Evolutionary conservation across 2,329 filamentous ascomycete genomes (phyloP).

Genomic region (Penicillium sp.): DNA sequence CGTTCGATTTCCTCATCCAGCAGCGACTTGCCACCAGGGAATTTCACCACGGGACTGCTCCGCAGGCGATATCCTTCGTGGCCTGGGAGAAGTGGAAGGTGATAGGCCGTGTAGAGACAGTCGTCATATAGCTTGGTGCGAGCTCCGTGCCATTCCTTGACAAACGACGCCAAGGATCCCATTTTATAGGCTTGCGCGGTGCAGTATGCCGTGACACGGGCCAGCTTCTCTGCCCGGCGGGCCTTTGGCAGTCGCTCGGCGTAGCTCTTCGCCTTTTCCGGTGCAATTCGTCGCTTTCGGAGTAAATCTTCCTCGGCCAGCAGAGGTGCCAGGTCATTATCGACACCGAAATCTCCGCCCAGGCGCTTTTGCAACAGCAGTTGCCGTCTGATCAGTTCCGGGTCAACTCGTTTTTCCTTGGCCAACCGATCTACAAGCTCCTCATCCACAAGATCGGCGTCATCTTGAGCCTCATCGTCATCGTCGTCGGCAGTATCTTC

Average conservation of each 20-base stretch:
- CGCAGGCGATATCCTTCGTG: conserved; percentile 82
- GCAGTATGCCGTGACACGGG: conserved; percentile 92
- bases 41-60: conserved; percentile 89
- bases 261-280: conserved; percentile 77
- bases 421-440: conserved; percentile 37
- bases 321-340: conserved; percentile 53
- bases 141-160: conserved; percentile 82
- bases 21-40: conserved; percentile 87
- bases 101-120: conserved; percentile 93
- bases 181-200: conserved; percentile 93
- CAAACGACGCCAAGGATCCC: conserved; percentile 81
- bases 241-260: conserved; percentile 90
- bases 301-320: conserved; percentile 61
- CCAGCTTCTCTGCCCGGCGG: conserved; percentile 80
- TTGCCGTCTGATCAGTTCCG: conserved; percentile 34
- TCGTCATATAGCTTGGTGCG: conserved; percentile 97
- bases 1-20: conserved; percentile 94
- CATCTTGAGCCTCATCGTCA: conserved; percentile 25
- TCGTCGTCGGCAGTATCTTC: conserved; percentile 45
- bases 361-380: conserved; percentile 34
- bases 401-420: conserved; percentile 34
- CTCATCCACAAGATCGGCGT: conserved; percentile 34
- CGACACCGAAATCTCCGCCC: conserved; percentile 58
- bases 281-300: conserved; percentile 52
- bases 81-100: conserved; percentile 82